Percentiles rank a stretch among this genome's conserved stretches.
Evolutionary conservation across 495 filamentous ascomycete genomes (phyloP).

Genomic region (Hyaloscypha bicolor): DNA sequence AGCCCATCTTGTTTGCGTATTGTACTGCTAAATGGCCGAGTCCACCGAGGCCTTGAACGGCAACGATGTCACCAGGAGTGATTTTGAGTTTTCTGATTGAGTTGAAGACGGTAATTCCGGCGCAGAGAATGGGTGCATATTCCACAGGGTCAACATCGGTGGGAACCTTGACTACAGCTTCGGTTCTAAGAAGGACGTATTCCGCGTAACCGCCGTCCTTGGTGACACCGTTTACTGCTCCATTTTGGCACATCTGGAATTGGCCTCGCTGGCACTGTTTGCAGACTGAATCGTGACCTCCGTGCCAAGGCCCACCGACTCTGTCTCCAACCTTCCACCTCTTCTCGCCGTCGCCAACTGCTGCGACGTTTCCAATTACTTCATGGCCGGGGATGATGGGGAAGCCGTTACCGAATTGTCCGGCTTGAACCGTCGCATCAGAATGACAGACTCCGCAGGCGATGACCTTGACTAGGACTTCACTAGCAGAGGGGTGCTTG

Average conservation of each 20-base stretch:
- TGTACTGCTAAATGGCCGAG: constrained; percentile 64
- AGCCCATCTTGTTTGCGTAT: constrained; percentile 62
- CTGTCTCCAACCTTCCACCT: constrained; percentile 50
- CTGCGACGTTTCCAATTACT: constrained; percentile 53
- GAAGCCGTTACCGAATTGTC: constrained; percentile 45
- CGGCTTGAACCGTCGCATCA: constrained; percentile 42
- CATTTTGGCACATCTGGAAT: constrained; percentile 58
- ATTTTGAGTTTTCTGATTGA: constrained; percentile 64
- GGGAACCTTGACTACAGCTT: constrained; percentile 66
- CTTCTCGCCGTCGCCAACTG: constrained; percentile 46
- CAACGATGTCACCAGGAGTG: constrained; percentile 58
- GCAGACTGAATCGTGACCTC: constrained; percentile 53
- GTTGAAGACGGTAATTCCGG: constrained; percentile 75
- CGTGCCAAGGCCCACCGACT: constrained; percentile 59
- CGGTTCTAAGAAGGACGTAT: constrained; percentile 62
- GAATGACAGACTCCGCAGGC: constrained; percentile 57
- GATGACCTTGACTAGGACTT: constrained; percentile 49
- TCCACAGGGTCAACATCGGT: constrained; percentile 56
- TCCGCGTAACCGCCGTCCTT: constrained; percentile 62
- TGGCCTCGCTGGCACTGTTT: constrained; percentile 48
- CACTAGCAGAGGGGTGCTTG: constrained; percentile 40
- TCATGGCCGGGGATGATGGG: constrained; percentile 59
- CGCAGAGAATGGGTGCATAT: constrained; percentile 70
- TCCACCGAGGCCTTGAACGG: constrained; percentile 66
- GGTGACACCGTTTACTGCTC: constrained; percentile 53